Conservation (phyloP, 495 filamentous ascomycete genomes). For the Aspergillus coremiiformis region DNA sequence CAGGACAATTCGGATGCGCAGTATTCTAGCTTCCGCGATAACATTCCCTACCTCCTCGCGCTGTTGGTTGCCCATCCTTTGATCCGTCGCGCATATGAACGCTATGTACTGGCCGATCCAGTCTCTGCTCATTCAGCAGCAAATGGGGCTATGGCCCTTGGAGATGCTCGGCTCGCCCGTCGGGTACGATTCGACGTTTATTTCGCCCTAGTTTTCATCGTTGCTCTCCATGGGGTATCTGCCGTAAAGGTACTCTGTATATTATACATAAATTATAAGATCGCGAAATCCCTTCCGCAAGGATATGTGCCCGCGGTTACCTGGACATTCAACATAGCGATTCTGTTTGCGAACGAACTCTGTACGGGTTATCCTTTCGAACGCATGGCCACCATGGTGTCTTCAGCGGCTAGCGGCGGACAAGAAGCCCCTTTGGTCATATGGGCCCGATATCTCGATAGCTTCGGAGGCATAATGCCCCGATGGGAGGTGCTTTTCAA, state of each 20-base stretch:
- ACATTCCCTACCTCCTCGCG: slow-evolving; percentile 69
- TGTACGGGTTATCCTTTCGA: slow-evolving; percentile 66
- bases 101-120: slow-evolving; percentile 14
- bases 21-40: slow-evolving; percentile 78
- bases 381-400: slow-evolving; percentile 45
- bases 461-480: slow-evolving; percentile 69
- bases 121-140: slow-evolving; percentile 4
- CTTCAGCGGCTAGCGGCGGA: slow-evolving; percentile 19
- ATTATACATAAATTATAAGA: slow-evolving; percentile 69
- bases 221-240: slow-evolving; percentile 77
- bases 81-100: slow-evolving; percentile 63
- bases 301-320: slow-evolving; percentile 64
- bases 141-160: slow-evolving; percentile 34
- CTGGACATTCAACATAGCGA: slow-evolving; percentile 87
- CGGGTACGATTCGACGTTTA: slow-evolving; percentile 76
- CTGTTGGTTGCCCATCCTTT: slow-evolving; percentile 72
- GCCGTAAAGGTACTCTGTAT: slow-evolving; percentile 74
- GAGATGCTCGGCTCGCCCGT: slow-evolving; percentile 61
- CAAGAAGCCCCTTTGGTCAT: slow-evolving; percentile 37
- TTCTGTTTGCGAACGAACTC: slow-evolving; percentile 86
- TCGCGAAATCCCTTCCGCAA: slow-evolving; percentile 62
- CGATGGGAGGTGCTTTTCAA: slow-evolving; percentile 97
- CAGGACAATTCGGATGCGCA: slow-evolving; percentile 88
- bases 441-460: slow-evolving; percentile 64
- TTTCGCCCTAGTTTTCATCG: slow-evolving; percentile 74